Conservation (phyloP, 2,329 filamentous ascomycete species). For the Botrytis tulipae region DNA sequence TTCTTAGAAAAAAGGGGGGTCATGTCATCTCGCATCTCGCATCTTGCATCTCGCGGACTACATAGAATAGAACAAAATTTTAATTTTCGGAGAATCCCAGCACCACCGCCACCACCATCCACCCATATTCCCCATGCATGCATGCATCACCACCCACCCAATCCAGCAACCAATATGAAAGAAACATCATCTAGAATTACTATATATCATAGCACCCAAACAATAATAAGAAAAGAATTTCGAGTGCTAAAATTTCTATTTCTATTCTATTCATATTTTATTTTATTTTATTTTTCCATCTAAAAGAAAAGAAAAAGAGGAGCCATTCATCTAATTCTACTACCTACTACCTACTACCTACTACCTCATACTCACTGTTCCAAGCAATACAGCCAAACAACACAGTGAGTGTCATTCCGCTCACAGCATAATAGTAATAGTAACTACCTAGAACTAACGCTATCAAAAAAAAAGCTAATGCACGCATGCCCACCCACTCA, state of each 20-base stretch:
- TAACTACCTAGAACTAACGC: neutral
- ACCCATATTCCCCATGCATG: no score
- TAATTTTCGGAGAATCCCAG: neutral
- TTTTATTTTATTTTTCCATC: neutral
- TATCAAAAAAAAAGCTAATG: neutral
- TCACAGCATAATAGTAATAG: neutral
- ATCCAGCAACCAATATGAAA: neutral
- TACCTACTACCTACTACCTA: neutral
- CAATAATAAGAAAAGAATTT: neutral
- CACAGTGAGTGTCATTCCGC: no score
- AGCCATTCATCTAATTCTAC: neutral
- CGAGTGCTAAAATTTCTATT: no score
- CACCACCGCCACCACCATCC: no score
- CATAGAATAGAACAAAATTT: no score
- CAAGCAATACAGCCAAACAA: neutral
- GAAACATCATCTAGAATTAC: neutral
- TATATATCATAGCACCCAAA: neutral
- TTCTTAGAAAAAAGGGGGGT: neutral
- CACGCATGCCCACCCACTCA: neutral
- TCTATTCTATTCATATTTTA: no score
- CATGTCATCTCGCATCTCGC: no score
- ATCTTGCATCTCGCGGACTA: no score
- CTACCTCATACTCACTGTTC: neutral
- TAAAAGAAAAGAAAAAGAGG: neutral
- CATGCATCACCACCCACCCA: no score